Evolutionary conservation across 31 red algal species (phyloP).

Genomic region (Odonthalia washingtoniensis): DNA sequence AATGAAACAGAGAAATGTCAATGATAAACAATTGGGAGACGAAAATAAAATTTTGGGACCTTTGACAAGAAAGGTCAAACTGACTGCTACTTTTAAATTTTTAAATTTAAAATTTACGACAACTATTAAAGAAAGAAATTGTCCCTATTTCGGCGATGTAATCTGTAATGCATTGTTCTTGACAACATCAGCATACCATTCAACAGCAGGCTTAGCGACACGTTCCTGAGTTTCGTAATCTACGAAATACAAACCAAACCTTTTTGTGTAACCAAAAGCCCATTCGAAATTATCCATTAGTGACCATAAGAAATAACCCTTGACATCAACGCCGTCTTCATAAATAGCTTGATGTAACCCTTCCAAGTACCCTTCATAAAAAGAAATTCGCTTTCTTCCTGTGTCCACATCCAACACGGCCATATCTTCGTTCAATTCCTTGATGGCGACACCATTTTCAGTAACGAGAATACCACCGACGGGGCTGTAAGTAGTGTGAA

Average conservation of each 20-base stretch:
- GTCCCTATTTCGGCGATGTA: too few relatives aligned
- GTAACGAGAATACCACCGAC: slow-evolving; percentile 66
- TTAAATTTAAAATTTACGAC: too few relatives aligned
- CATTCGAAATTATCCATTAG: slow-evolving; percentile 85
- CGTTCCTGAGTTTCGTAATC: slow-evolving; percentile 67
- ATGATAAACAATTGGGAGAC: too few relatives aligned
- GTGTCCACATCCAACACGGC: slow-evolving; percentile 48
- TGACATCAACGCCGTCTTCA: slow-evolving; percentile 53
- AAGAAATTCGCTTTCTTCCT: slow-evolving; percentile 34
- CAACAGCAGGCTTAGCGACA: slow-evolving; percentile 46
- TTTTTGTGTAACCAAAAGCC: slow-evolving; percentile 69
- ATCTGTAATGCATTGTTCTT: slow-evolving; percentile 1
- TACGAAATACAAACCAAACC: slow-evolving; percentile 73
- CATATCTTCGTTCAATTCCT: slow-evolving; percentile 1
- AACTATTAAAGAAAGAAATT: too few relatives aligned
- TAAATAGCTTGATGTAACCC: slow-evolving; percentile 61
- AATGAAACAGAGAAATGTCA: too few relatives aligned
- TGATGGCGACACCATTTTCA: slow-evolving; percentile 72
- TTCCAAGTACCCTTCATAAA: slow-evolving; percentile 52
- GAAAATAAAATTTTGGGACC: too few relatives aligned
- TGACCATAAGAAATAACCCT: slow-evolving; percentile 75
- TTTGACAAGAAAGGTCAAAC: too few relatives aligned
- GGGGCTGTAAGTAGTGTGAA: slow-evolving; percentile 52
- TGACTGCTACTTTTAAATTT: too few relatives aligned
- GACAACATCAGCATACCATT: slow-evolving; percentile 48